Evolutionary conservation across 768 basidiomycete species (phyloP).

Genomic region (Porpolomopsis calyptriformis): DNA sequence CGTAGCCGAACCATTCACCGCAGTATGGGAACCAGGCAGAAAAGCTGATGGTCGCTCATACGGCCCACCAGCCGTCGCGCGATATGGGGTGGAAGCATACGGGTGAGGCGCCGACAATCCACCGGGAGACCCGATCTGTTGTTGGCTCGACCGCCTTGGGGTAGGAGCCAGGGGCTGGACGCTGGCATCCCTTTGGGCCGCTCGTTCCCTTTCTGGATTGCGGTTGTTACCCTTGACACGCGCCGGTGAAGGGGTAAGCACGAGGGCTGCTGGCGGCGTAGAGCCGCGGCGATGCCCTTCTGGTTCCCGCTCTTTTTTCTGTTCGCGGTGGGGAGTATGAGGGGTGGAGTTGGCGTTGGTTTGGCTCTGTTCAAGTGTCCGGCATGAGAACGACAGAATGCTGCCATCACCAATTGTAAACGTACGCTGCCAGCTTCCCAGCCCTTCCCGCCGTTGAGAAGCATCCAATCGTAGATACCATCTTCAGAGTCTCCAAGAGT

Average conservation of each 20-base stretch:
- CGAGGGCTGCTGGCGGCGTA: constrained; percentile 46
- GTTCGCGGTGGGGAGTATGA: constrained; percentile 46
- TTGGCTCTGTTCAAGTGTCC: constrained; percentile 38
- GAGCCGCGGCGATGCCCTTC: constrained; percentile 41
- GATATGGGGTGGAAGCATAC: constrained; percentile 55
- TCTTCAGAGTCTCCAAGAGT: constrained; percentile 83
- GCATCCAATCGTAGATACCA: constrained; percentile 93
- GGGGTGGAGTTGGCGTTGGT: constrained; percentile 44
- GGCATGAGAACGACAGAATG: constrained; percentile 34
- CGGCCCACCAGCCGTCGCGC: constrained; percentile 29
- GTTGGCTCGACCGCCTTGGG: constrained; percentile 60
- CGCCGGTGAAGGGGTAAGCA: constrained; percentile 54
- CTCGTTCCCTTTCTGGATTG: constrained; percentile 37
- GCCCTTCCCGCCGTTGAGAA: constrained; percentile 86
- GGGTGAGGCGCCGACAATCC: constrained; percentile 50
- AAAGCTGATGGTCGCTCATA: constrained; percentile 54
- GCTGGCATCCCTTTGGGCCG: constrained; percentile 46
- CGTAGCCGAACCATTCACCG: not conserved
- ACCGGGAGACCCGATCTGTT: constrained; percentile 31
- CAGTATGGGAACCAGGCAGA: constrained; percentile 19
- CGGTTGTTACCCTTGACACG: constrained; percentile 48
- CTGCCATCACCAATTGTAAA: constrained; percentile 6
- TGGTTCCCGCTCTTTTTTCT: constrained; percentile 46
- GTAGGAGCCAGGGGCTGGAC: constrained; percentile 59
- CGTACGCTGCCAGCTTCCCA: constrained; percentile 81